phyloP scores from a whole-genome alignment of 441 rosid species.

The Eruca vesicaria region DNA sequence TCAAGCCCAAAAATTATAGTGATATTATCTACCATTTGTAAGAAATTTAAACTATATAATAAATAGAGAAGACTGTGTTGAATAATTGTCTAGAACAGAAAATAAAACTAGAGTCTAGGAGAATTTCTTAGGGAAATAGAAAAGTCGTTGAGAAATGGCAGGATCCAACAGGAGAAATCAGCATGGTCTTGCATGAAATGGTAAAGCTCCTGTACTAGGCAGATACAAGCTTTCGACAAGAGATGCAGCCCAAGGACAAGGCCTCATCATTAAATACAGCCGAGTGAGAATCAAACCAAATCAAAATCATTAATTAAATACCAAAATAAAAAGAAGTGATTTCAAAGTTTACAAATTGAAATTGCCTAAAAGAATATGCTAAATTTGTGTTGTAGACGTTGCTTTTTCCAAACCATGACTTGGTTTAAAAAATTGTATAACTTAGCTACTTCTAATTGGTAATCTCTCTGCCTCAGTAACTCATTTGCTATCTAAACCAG shows the following conservation, averaged over 20 bases:
- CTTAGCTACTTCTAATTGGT: conserved; percentile 22
- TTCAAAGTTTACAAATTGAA: conserved; percentile 8
- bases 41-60: not conserved
- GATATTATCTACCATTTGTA: not conserved
- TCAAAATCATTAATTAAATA: not conserved
- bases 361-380: conserved; percentile 21
- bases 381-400: not conserved
- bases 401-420: not conserved
- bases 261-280: not conserved
- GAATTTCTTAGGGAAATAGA: not conserved
- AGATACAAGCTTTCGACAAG: not conserved
- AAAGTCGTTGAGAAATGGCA: not conserved
- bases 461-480: not conserved
- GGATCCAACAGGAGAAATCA: not conserved
- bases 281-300: not conserved
- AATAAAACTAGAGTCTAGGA: too few relatives aligned
- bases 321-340: not conserved
- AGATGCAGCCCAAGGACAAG: not conserved
- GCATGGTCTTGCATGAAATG: not conserved
- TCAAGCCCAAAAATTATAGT: not conserved
- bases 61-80: not conserved
- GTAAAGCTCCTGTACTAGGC: not conserved
- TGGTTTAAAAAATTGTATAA: not conserved
- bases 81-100: not conserved
- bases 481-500: conserved; percentile 25